Conservation (phyloP, 306 rosid species). For the Acacia acuminata region DNA sequence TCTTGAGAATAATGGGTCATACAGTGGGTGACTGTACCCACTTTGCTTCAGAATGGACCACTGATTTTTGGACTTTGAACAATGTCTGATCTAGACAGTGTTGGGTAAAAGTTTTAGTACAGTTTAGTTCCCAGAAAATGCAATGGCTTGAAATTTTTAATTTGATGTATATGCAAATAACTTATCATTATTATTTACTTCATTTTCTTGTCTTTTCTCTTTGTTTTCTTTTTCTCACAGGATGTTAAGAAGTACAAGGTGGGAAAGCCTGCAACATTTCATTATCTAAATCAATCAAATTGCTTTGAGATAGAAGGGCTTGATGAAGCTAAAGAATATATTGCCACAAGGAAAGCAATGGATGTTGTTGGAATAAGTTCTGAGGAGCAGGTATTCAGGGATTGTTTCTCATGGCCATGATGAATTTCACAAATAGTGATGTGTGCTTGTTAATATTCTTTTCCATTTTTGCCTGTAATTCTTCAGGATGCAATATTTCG, state of each 20-base stretch:
- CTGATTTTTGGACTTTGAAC: neutral
- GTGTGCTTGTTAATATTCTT: slow-evolving; percentile 26
- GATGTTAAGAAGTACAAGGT: slow-evolving; percentile 78
- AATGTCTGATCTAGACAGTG: neutral
- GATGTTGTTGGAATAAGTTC: slow-evolving; percentile 90
- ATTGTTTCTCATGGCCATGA: slow-evolving; percentile 32
- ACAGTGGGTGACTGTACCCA: slow-evolving; percentile 2
- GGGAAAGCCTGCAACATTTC: slow-evolving; percentile 84
- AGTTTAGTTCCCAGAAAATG: neutral
- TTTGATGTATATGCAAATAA: neutral
- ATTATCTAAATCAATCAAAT: slow-evolving; percentile 90
- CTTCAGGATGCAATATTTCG: slow-evolving; percentile 93
- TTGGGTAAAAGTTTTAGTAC: neutral
- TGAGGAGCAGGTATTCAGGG: slow-evolving; percentile 77
- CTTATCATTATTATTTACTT: neutral
- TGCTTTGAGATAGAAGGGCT: slow-evolving; percentile 84
- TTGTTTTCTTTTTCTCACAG: slow-evolving; percentile 45
- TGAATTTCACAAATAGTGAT: slow-evolving; percentile 24
- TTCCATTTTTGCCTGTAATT: slow-evolving; percentile 11
- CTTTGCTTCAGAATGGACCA: neutral
- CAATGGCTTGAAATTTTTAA: neutral
- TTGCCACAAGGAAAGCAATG: slow-evolving; percentile 88
- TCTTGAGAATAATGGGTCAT: slow-evolving; percentile 5
- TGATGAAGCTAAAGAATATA: slow-evolving; percentile 83
- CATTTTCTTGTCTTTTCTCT: slow-evolving; percentile 24